These are phyloP conservation scores for Aspergillus glaucus DNA, from an alignment of 2,329 filamentous ascomycete species.

Conservation along the genomic window DNA sequence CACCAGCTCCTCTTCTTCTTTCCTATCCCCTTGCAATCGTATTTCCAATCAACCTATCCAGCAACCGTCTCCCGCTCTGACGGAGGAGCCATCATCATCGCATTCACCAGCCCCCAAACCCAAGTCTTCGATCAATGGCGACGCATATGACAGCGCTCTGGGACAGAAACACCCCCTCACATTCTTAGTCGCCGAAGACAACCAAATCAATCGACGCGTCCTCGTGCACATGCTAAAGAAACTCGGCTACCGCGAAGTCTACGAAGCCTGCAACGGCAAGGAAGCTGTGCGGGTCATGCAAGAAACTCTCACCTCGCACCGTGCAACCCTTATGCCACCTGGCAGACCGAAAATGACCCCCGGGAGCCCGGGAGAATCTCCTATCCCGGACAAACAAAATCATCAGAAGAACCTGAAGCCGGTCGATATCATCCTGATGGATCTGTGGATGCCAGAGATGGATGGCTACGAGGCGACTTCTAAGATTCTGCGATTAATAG, in stretches of 20 bases:
- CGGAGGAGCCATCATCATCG: conserved; percentile 19
- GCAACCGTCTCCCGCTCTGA: conserved; percentile 23
- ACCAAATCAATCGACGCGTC: conserved; percentile 63
- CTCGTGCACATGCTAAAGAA: conserved; percentile 61
- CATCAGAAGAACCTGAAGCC: conserved; percentile 27
- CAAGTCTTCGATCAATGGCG: conserved; percentile 11
- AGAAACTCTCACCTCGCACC: conserved; percentile 32
- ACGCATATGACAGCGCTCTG: conserved; percentile 50
- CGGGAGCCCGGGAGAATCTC: conserved; percentile 6
- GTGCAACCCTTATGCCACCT: conserved; percentile 3
- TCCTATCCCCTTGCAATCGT: conserved; percentile 17
- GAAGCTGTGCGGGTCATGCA: conserved; percentile 60
- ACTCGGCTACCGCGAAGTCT: conserved; percentile 58
- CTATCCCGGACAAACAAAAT: conserved; percentile 14
- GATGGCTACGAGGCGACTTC: conserved; percentile 65
- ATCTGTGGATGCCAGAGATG: conserved; percentile 70
- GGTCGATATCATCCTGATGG: conserved; percentile 64
- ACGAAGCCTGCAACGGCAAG: conserved; percentile 61
- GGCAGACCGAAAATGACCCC: conserved; percentile 13
- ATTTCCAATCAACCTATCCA: conserved; percentile 22
- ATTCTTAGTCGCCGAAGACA: conserved; percentile 67
- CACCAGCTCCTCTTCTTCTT: conserved; percentile 12
- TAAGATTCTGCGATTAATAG: conserved; percentile 53
- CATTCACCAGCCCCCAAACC: too few species aligned
- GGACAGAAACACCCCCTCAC: conserved; percentile 57